phyloP scores from a whole-genome alignment of 768 basidiomycete species.

The Tremella fuciformis region DNA sequence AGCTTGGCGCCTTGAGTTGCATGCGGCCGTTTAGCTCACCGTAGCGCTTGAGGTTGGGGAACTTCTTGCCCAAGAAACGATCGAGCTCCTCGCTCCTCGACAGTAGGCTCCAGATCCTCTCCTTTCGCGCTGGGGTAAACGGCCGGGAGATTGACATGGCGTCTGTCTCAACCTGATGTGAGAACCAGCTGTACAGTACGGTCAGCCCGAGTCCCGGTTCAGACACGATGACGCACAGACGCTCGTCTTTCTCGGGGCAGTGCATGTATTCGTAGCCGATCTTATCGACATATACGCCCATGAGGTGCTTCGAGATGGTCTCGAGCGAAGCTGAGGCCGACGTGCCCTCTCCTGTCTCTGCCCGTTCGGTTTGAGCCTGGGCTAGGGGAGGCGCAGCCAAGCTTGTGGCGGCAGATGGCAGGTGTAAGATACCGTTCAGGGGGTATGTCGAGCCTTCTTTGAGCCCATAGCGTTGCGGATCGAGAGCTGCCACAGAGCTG shows the following conservation, averaged over 20 bases:
- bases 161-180: constrained; percentile 71
- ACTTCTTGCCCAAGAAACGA: constrained; percentile 78
- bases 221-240: constrained; percentile 25
- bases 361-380: constrained; percentile 29
- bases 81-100: constrained; percentile 77
- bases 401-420: constrained; percentile 44
- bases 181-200: constrained; percentile 63
- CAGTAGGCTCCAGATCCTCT: constrained; percentile 60
- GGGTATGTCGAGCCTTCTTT: constrained; percentile 62
- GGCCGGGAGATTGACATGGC: constrained; percentile 18
- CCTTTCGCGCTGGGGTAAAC: constrained; percentile 12
- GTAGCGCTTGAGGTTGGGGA: constrained; percentile 63
- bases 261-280: constrained; percentile 78
- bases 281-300: constrained; percentile 71
- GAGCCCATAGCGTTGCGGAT: constrained; percentile 74
- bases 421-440: constrained; percentile 68
- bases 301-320: constrained; percentile 68
- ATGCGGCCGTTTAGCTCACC: constrained; percentile 33
- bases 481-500: constrained; percentile 57
- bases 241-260: constrained; percentile 34
- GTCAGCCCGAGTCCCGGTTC: background rate
- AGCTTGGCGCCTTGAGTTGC: too few species aligned
- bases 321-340: constrained; percentile 59
- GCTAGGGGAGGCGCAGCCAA: constrained; percentile 16
- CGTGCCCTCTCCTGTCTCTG: constrained; percentile 54